Conservation (phyloP, 2,329 filamentous ascomycete genomes). For the Blastomyces gilchristii region DNA sequence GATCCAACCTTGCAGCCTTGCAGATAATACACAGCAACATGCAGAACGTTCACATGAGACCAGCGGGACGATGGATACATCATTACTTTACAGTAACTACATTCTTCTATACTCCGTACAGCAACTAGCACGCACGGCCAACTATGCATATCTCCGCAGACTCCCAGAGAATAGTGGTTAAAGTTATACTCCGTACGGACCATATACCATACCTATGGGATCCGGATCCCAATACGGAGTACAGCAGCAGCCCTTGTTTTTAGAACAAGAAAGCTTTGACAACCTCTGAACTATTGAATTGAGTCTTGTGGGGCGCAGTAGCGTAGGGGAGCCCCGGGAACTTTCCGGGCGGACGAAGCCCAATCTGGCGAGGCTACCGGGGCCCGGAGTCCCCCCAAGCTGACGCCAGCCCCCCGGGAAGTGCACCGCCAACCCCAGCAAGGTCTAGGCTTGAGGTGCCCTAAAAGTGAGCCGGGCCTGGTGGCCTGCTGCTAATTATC, state of each 20-base stretch:
- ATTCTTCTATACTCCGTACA: too few species aligned
- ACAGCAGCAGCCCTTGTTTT: not conserved
- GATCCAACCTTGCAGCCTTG: not conserved
- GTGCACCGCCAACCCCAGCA: not conserved
- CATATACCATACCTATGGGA: too few species aligned
- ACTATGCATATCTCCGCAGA: too few species aligned
- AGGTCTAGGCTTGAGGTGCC: not conserved
- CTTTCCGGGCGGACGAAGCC: not conserved
- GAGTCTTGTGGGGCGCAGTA: not conserved
- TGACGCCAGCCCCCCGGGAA: not conserved
- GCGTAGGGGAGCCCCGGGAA: not conserved
- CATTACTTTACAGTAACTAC: too few species aligned
- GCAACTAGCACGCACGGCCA: too few species aligned
- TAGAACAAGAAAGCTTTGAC: not conserved
- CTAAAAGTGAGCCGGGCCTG: not conserved
- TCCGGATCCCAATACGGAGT: not conserved
- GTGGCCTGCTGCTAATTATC: too few species aligned
- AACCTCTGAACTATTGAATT: not conserved
- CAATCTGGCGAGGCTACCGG: not conserved
- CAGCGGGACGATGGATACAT: too few species aligned
- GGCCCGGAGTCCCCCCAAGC: not conserved
- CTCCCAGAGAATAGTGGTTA: too few species aligned
- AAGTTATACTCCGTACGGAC: too few species aligned
- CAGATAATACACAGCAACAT: not conserved
- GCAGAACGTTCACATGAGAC: not conserved